These are phyloP conservation scores for Aspergillus olivimuriae DNA, from an alignment of 495 filamentous ascomycete species.

Conservation along the genomic window DNA sequence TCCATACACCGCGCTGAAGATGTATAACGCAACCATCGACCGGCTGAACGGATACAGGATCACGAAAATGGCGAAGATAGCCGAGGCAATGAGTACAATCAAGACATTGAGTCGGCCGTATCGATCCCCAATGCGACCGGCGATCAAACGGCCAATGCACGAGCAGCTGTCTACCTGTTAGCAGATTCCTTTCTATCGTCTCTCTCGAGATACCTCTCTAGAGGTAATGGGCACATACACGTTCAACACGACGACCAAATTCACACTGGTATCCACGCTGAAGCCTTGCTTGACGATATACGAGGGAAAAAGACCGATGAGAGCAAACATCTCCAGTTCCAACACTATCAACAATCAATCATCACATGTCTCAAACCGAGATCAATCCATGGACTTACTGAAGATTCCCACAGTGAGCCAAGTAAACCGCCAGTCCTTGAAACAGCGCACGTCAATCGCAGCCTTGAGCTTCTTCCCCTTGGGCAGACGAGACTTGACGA, in stretches of 20 bases:
- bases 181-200: too few relatives aligned
- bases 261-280: conserved; percentile 25
- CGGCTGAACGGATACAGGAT: conserved; percentile 55
- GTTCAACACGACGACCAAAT: conserved; percentile 29
- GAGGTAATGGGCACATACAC: conserved; percentile 13
- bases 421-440: conserved; percentile 42
- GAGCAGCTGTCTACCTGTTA: conserved; percentile 28
- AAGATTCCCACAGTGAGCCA: conserved; percentile 34
- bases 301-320: conserved; percentile 44
- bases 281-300: conserved; percentile 40
- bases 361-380: conserved; percentile 3
- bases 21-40: conserved; percentile 41
- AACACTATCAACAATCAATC: conserved; percentile 20
- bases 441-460: conserved; percentile 51
- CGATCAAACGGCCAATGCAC: conserved; percentile 59
- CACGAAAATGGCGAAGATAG: conserved; percentile 44
- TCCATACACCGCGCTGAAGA: conserved; percentile 56
- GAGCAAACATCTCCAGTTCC: conserved; percentile 47
- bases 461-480: conserved; percentile 22
- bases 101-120: conserved; percentile 63
- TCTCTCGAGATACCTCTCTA: too few relatives aligned
- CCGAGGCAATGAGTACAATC: conserved; percentile 30
- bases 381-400: conserved; percentile 20
- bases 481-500: conserved; percentile 28
- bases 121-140: conserved; percentile 62